Percentiles rank a stretch among this genome's conserved stretches.
Conservation (phyloP, 148 eudicot species). For the Camellia japonica region DNA sequence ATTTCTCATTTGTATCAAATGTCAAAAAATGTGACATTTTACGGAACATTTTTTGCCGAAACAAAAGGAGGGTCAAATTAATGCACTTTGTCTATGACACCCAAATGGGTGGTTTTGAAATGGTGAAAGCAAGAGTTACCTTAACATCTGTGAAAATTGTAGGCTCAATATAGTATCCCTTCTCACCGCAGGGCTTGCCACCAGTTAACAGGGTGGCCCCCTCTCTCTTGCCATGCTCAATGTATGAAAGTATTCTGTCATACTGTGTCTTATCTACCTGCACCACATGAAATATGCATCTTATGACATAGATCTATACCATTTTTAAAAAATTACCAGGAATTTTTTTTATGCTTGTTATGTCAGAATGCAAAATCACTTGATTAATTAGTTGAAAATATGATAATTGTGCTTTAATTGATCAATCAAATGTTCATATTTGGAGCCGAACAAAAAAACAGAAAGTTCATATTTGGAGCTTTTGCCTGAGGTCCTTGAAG, state of each 20-base stretch:
- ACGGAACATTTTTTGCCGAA: too few species aligned
- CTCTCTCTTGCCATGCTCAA: conserved; percentile 29
- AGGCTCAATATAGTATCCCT: conserved; percentile 36
- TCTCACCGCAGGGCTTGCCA: conserved; percentile 22
- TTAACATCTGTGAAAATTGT: conserved; percentile 31
- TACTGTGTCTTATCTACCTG: conserved; percentile 28
- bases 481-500: conserved; percentile 85
- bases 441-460: too few species aligned
- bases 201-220: conserved; percentile 34
- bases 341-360: too few species aligned
- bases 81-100: background rate
- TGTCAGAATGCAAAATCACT: too few species aligned
- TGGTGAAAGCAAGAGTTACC: conserved; percentile 13
- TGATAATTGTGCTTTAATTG: too few species aligned
- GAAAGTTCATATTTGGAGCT: background rate
- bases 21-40: too few species aligned
- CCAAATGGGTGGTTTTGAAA: background rate
- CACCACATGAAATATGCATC: background rate
- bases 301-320: background rate
- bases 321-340: too few species aligned
- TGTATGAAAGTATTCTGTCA: conserved; percentile 28
- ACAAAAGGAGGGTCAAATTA: background rate
- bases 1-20: too few species aligned
- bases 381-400: too few species aligned
- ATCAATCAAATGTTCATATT: too few species aligned